Percentiles rank a stretch among this genome's conserved stretches.
These are phyloP conservation scores for Saraca asoca DNA, from an alignment of 331 rosid species.

Conservation along the genomic window DNA sequence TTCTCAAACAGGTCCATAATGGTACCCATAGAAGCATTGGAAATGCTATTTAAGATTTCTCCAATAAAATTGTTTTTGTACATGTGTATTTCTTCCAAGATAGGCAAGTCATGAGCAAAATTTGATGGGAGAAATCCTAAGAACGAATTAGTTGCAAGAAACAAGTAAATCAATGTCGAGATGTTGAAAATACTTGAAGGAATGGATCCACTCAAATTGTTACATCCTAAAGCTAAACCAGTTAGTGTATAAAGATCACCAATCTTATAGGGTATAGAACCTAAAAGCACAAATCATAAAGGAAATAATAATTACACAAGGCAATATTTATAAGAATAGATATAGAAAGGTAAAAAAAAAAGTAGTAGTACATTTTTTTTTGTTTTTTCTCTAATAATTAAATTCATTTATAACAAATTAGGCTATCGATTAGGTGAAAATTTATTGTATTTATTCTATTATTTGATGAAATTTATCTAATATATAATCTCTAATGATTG, in stretches of 20 bases:
- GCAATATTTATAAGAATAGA: no score
- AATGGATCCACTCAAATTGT: not conserved
- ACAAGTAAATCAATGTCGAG: not conserved
- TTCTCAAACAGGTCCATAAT: fast-evolving
- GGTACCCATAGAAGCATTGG: not conserved
- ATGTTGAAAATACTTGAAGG: conserved; percentile 15
- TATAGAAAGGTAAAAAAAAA: no score
- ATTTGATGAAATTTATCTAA: no score
- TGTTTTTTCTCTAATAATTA: no score
- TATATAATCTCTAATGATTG: no score
- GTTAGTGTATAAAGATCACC: not conserved
- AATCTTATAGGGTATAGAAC: conserved; percentile 16
- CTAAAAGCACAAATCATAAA: not conserved
- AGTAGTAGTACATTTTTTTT: no score
- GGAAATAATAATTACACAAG: no score
- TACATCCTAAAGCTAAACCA: not conserved
- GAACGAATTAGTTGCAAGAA: not conserved
- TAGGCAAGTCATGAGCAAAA: not conserved
- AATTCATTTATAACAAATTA: no score
- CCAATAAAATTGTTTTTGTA: not conserved
- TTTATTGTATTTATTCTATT: no score
- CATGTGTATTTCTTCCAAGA: no score
- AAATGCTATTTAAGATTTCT: not conserved
- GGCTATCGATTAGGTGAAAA: no score
- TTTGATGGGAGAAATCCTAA: not conserved